phyloP scores from a whole-genome alignment of 345 rosid genomes.

The Odontarrhena argentea region DNA sequence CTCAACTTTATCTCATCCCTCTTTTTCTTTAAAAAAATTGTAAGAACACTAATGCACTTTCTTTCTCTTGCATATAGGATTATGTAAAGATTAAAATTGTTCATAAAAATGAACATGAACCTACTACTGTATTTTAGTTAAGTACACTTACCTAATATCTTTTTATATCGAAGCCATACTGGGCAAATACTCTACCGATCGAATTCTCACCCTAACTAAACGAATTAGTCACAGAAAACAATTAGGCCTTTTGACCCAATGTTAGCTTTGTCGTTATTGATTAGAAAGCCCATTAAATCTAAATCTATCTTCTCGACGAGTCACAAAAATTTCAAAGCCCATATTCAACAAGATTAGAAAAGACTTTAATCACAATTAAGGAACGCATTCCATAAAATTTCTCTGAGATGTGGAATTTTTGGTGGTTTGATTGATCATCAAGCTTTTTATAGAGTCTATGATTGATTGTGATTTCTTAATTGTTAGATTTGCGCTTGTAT shows the following conservation, averaged over 20 bases:
- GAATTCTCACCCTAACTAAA: too few species aligned
- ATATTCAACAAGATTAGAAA: constrained; percentile 9
- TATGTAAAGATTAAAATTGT: too few species aligned
- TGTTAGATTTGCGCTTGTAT: background rate
- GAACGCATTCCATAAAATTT: background rate
- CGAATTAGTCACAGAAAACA: too few species aligned
- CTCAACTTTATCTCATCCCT: too few species aligned
- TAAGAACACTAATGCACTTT: too few species aligned
- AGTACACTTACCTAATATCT: too few species aligned
- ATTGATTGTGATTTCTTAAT: background rate
- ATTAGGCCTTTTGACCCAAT: constrained; percentile 18
- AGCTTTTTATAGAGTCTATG: background rate
- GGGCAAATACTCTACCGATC: too few species aligned
- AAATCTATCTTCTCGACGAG: constrained; percentile 7
- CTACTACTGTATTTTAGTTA: too few species aligned
- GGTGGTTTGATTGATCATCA: constrained; percentile 16
- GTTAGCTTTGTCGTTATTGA: rapidly evolving
- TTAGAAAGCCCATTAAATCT: constrained; percentile 8
- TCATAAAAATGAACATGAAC: too few species aligned
- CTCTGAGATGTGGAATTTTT: background rate
- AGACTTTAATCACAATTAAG: background rate
- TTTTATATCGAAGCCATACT: too few species aligned
- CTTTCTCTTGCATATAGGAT: too few species aligned
- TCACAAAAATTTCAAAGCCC: background rate
- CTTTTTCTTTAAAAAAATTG: too few species aligned